Conservation (phyloP, 2,329 filamentous ascomycete species). For the Pseudogymnoascus sp. region DNA sequence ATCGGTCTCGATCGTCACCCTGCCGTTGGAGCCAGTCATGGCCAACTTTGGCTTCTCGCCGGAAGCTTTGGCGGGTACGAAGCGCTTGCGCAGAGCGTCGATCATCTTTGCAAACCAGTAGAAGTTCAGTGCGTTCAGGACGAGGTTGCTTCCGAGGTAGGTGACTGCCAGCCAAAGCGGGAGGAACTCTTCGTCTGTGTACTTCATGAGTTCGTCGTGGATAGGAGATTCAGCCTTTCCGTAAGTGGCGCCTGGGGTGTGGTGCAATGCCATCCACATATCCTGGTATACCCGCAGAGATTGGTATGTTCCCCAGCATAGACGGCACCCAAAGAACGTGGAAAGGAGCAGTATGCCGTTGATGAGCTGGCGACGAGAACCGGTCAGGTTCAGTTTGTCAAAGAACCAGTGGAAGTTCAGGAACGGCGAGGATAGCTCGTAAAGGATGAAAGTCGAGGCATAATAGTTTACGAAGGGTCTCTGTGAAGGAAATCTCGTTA, state of each 20-base stretch:
- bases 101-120: conserved; percentile 90
- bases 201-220: conserved; percentile 40
- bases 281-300: conserved; percentile 64
- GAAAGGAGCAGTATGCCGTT: conserved; percentile 67
- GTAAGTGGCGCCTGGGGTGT: conserved; percentile 29
- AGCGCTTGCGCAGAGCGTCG: conserved; percentile 67
- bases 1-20: conserved; percentile 23
- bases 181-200: conserved; percentile 45
- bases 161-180: conserved; percentile 62
- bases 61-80: conserved; percentile 43
- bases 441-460: conserved; percentile 72
- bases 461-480: conserved; percentile 82
- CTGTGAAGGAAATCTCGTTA: conserved; percentile 36
- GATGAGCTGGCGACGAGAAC: conserved; percentile 64
- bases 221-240: conserved; percentile 24
- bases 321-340: conserved; percentile 70
- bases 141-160: conserved; percentile 65
- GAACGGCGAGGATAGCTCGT: conserved; percentile 79
- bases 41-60: conserved; percentile 23
- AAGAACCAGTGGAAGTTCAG: conserved; percentile 90
- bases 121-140: conserved; percentile 69
- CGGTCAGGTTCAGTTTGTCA: conserved; percentile 77
- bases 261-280: conserved; percentile 53
- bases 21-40: conserved; percentile 24
- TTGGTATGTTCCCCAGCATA: conserved; percentile 71